phyloP scores from a whole-genome alignment of 306 rosid species.

The Cotoneaster glaucophyllus region DNA sequence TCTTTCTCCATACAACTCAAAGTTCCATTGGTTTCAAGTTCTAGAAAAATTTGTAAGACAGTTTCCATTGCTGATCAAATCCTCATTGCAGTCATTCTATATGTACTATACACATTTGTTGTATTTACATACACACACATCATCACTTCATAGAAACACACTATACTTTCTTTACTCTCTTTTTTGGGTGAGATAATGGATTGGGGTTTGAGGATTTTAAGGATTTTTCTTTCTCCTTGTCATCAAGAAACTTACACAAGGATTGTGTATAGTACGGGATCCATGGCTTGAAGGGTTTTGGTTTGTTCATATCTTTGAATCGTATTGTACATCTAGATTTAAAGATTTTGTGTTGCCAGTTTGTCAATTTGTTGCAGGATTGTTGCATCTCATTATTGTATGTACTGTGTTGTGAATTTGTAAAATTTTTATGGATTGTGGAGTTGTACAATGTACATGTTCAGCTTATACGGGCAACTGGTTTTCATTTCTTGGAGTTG shows the following conservation, averaged over 20 bases:
- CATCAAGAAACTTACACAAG: not conserved
- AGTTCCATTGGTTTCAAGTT: slow-evolving; percentile 24
- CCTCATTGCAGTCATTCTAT: slow-evolving; percentile 31
- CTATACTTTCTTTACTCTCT: not conserved
- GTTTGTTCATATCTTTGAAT: not conserved
- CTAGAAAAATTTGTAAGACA: slow-evolving; percentile 16
- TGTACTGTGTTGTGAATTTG: not conserved
- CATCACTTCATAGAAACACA: not conserved
- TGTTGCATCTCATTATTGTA: not conserved
- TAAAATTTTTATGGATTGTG: not conserved
- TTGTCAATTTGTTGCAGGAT: not conserved
- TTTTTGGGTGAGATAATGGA: not conserved
- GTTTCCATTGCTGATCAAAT: slow-evolving; percentile 58
- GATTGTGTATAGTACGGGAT: not conserved
- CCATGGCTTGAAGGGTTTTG: slow-evolving; percentile 8
- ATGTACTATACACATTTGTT: slow-evolving; percentile 38
- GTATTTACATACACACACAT: slow-evolving; percentile 29
- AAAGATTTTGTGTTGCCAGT: not conserved
- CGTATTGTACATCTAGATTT: not conserved
- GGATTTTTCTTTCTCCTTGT: not conserved
- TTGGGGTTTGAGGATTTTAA: not conserved
- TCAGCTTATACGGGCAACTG: not conserved
- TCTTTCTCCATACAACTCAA: slow-evolving; percentile 57
- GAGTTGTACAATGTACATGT: not conserved
- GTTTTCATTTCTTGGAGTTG: not conserved